Evolutionary conservation across 768 basidiomycete genomes (phyloP), one percentile per base, ranked within the genome.

Genomic region (Udeniomyces megalosporus): DNA sequence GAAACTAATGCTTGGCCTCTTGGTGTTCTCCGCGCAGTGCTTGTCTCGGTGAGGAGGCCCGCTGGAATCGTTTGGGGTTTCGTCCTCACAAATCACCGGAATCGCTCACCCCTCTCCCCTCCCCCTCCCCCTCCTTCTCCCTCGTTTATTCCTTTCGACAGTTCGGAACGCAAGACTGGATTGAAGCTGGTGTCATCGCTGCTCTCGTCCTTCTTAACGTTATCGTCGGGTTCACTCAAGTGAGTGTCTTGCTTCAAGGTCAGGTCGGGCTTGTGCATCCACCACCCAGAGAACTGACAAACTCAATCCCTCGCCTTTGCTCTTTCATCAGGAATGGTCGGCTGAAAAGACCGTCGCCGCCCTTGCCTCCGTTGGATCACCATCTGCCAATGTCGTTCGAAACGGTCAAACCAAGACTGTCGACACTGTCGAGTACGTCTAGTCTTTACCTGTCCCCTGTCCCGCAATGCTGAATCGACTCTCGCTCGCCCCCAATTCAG

Each of bases 21-120:
- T 42, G 38, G 38, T 8, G 17, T 42, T n/a, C n/a, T n/a, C n/a
- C n/a, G 38, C 11, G 76, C 76, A 5, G 73, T 81, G 70, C 78
- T 77, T 3, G 74, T 82, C 10, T 80, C 79, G 8, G 80, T 29
- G 71, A 78, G 67, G 81, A 58, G 77, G 78, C 69, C 79, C 78
- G 38, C 38, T 17, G 17, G 38, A 42, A 42, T 42, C 6, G 79
- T n/a, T n/a, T n/a, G n/a, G n/a, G 77, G 34, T 20, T 54, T 54
- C 52, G 6, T 32, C 34, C 28, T 14, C 28, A 10, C 31, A 28
- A 28, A 32, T n/a, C n/a, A n/a, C n/a, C 52, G 17, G 10, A 32
- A 14, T 11, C 31, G 38, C 17, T 42, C 10, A 42, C 38, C 38
- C 17, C 38, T 8, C 17, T 42, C 38, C 38, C 8, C 17, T 8